These are phyloP conservation scores for Murraya koenigii DNA, from an alignment of 345 rosid species.

Conservation along the genomic window DNA sequence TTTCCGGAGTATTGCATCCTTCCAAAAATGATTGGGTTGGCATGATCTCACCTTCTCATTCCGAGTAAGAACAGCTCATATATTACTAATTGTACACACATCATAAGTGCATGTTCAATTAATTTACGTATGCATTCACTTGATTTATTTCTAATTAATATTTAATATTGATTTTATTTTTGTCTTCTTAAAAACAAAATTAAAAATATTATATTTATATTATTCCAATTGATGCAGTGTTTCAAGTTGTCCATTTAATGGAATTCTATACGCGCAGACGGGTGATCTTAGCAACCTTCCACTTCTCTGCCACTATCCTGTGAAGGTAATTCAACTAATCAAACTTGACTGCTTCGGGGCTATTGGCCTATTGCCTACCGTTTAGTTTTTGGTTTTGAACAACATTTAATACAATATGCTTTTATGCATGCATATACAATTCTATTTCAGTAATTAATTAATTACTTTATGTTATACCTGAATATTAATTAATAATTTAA, in stretches of 20 bases:
- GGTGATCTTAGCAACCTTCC: conserved; percentile 57
- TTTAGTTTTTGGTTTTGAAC: too few relatives aligned
- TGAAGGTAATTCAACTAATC: conserved; percentile 38
- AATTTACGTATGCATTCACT: background rate
- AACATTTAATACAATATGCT: too few relatives aligned
- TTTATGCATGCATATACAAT: too few relatives aligned
- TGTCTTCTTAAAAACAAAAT: background rate
- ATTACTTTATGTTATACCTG: too few relatives aligned
- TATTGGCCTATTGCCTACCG: background rate
- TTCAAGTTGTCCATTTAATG: conserved; percentile 28
- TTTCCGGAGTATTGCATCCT: conserved; percentile 45
- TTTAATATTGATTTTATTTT: too few relatives aligned
- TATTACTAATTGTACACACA: too few relatives aligned
- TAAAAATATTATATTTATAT: too few relatives aligned
- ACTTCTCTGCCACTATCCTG: conserved; percentile 75
- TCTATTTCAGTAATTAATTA: too few relatives aligned
- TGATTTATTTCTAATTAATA: background rate
- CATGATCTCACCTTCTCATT: conserved; percentile 60
- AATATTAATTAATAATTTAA: too few relatives aligned
- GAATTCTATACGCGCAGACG: conserved; percentile 41
- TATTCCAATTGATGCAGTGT: conserved; percentile 23
- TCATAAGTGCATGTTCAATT: background rate
- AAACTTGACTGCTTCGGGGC: background rate
- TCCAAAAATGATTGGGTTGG: conserved; percentile 49
- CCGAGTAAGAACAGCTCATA: conserved; percentile 49